These are phyloP conservation scores for Beauveria brongniartii DNA, from an alignment of 2,329 filamentous ascomycete species.

Conservation along the genomic window DNA sequence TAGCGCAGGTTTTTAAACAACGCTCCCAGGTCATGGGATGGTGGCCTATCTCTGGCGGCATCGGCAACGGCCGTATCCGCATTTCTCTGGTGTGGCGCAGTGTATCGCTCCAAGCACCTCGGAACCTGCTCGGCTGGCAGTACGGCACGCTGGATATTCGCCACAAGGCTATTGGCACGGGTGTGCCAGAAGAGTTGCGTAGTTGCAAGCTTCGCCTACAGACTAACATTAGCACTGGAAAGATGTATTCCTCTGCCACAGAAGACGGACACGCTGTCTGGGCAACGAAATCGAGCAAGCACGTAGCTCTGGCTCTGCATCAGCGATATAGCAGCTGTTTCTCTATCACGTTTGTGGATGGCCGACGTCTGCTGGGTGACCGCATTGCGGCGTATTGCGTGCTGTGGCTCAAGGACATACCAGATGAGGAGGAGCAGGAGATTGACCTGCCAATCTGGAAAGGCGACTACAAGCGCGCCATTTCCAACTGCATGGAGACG, in stretches of 20 bases:
- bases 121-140: constrained; percentile 57
- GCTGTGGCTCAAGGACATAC: constrained; percentile 61
- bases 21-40: constrained; percentile 56
- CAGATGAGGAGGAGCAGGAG: constrained; percentile 56
- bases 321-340: constrained; percentile 48
- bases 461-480: constrained; percentile 43
- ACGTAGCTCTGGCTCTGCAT: constrained; percentile 45
- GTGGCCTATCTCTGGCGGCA: constrained; percentile 61
- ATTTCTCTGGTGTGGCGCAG: constrained; percentile 69
- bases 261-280: constrained; percentile 40
- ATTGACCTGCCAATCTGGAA: constrained; percentile 58
- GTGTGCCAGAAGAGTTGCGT: constrained; percentile 38
- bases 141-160: constrained; percentile 61
- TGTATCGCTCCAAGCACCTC: constrained; percentile 53
- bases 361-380: constrained; percentile 34
- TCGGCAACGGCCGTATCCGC: constrained; percentile 62
- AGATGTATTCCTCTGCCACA: constrained; percentile 38
- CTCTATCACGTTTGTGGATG: constrained; percentile 47
- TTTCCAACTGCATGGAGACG: constrained; percentile 30
- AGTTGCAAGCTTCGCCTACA: constrained; percentile 50
- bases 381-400: constrained; percentile 54
- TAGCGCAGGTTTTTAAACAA: constrained; percentile 52
- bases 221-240: constrained; percentile 48
- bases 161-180: constrained; percentile 35
- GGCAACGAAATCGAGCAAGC: constrained; percentile 38